These are phyloP conservation scores for Eucalyptus victrix DNA, from an alignment of 345 rosid species.

Conservation along the genomic window DNA sequence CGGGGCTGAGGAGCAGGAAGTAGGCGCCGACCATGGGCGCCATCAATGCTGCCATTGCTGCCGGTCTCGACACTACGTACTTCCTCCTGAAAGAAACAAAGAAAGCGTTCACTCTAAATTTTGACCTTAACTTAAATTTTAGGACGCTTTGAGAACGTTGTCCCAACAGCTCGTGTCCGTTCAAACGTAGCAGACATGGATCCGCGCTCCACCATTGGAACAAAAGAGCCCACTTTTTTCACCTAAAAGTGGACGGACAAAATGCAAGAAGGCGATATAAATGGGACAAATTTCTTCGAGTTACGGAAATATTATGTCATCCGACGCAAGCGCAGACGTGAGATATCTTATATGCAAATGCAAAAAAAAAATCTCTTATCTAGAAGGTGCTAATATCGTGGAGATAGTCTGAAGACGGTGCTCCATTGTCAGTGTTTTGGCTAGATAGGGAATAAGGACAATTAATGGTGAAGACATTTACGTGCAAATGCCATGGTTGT, in stretches of 20 bases:
- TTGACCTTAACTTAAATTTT: neutral
- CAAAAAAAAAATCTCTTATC: neutral
- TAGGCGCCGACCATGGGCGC: conserved; percentile 56
- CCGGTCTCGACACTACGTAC: conserved; percentile 42
- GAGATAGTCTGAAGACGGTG: neutral
- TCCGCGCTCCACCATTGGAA: neutral
- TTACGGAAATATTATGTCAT: neutral
- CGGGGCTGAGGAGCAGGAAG: conserved; percentile 34
- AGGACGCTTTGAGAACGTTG: neutral
- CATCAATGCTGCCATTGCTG: conserved; percentile 37
- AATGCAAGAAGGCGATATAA: neutral
- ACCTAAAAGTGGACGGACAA: neutral
- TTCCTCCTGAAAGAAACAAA: conserved; percentile 23
- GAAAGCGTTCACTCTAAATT: neutral
- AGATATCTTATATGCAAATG: neutral
- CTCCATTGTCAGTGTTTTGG: neutral
- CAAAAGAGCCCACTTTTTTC: neutral
- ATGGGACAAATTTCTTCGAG: neutral
- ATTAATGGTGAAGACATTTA: neutral
- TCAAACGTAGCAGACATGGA: neutral
- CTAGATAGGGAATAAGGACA: neutral
- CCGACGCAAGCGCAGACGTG: neutral
- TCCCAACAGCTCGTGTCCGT: neutral
- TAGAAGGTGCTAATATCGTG: neutral
- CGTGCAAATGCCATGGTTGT: neutral